A percentile compares a stretch with the other conserved stretches of the same genome.
phyloP scores from a whole-genome alignment of 1,284 basidiomycete genomes.

The Ustilago sp. region DNA sequence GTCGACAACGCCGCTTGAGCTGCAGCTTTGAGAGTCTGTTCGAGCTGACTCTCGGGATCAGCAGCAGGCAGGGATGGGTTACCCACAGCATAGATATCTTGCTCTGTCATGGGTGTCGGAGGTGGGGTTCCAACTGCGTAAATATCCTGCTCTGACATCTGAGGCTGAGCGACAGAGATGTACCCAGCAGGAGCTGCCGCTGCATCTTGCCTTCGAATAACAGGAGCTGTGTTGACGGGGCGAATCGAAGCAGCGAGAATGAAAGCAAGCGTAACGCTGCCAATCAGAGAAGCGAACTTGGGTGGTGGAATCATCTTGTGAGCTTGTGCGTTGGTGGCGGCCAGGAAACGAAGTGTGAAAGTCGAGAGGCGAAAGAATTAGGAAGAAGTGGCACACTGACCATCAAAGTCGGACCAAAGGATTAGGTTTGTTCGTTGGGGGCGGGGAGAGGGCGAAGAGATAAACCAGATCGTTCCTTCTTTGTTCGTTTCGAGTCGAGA shows the following conservation, averaged over 20 bases:
- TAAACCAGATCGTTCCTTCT: conserved; percentile 26
- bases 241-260: conserved; percentile 31
- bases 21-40: conserved; percentile 25
- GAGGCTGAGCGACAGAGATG: conserved; percentile 40
- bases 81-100: conserved; percentile 45
- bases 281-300: conserved; percentile 44
- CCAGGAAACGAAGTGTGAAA: not conserved
- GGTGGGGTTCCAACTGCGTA: conserved; percentile 38
- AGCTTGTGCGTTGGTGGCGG: conserved; percentile 12
- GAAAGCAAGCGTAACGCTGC: conserved; percentile 36
- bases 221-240: conserved; percentile 33
- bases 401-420: conserved; percentile 35
- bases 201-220: conserved; percentile 25
- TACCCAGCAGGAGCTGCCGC: conserved; percentile 26
- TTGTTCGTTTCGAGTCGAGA: not conserved
- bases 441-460: not conserved
- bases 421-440: not conserved
- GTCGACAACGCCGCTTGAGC: conserved; percentile 12
- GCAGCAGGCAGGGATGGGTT: conserved; percentile 5
- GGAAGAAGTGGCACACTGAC: conserved; percentile 17
- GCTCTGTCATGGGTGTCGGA: conserved; percentile 27
- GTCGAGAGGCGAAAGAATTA: conserved; percentile 1
- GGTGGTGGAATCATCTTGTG: conserved; percentile 26
- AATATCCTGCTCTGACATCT: conserved; percentile 42
- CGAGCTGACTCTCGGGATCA: not conserved